Base-by-base conservation (phyloP, 208 protist genomes). In the Leishmania martiniquensis region DNA sequence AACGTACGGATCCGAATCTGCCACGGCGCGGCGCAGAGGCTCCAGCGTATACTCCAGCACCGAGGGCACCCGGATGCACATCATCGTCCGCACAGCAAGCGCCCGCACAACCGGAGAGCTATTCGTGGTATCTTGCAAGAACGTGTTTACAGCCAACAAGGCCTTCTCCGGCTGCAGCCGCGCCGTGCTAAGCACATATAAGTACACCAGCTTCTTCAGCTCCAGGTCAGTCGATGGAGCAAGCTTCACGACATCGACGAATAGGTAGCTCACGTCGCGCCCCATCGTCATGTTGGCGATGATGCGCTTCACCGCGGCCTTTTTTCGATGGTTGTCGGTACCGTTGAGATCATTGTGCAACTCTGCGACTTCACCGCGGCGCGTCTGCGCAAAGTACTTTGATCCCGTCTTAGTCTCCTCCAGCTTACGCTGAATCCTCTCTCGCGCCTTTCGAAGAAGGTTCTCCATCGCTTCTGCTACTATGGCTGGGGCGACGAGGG, bases 181-280 rank as follows among this genome's bases (percentile, higher is more conserved):
- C 9, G 99, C 98, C 69, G 99, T 99, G 89, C 99, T 99, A 76
- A 99, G 99, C 13, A 99, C 88, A 80, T 99, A 99, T n/a, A 99
- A 91, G 83, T 99, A 99, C 0, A 99, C 98, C 0, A 99, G 94
- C 88, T 99, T 99, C 91, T 99, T 99, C 2, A 99, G 83, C 85
- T 99, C 99, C 9, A 99, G 82, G 86, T 99, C 99, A 37, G 89
- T 88, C 4, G 99, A 99, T 75, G 99, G 97, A 68, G 99, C 99
- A 68, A 98, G 98, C 80, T 99, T 99, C 25, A 99, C 87, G 0
- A 99, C 98, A 74, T 99, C 97, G 15, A 98, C 86, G 72, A 99
- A 99, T 44, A 98, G 91, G 68, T 89, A 87, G 77, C 88, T 93
- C 54, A 99, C 99, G 83, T 99, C 99, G 37, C 99, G 99, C 37